Evolutionary conservation across 2,329 filamentous ascomycete genomes (phyloP).

Genomic region (Cercospora nicotianae): DNA sequence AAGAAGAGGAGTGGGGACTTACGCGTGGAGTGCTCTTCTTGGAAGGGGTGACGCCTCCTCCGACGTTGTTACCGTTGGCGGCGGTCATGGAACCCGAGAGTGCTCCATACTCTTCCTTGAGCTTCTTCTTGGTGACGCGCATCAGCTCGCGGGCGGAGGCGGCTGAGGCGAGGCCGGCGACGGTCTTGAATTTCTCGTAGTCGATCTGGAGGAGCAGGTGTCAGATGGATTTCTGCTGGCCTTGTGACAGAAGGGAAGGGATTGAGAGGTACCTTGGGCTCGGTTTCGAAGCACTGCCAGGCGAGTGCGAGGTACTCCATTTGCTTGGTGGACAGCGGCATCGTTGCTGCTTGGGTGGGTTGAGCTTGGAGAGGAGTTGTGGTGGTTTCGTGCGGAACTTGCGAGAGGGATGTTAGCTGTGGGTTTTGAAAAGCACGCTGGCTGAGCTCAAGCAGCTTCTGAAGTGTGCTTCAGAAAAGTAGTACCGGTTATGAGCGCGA

Average conservation of each 20-base stretch:
- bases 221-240: not conserved
- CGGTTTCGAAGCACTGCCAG: conserved; percentile 38
- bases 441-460: not conserved
- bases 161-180: conserved; percentile 33
- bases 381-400: not conserved
- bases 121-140: conserved; percentile 40
- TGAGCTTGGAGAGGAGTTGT: not conserved
- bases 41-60: not conserved
- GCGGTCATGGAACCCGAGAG: conserved; percentile 14
- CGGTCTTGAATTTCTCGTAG: conserved; percentile 36
- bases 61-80: not conserved
- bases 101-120: conserved; percentile 33
- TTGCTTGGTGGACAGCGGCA: conserved; percentile 34
- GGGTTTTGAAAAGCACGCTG: not conserved
- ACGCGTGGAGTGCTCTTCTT: conserved; percentile 6
- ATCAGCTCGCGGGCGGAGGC: conserved; percentile 37
- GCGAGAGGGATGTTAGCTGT: not conserved
- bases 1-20: not conserved
- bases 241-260: not conserved
- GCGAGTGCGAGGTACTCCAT: conserved; percentile 35
- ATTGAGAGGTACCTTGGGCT: conserved; percentile 30
- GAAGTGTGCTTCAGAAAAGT: not conserved
- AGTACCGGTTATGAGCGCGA: not conserved
- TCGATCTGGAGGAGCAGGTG: conserved; percentile 32
- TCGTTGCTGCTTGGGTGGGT: conserved; percentile 14